Evolutionary conservation across 768 basidiomycete genomes (phyloP).

Genomic region (Mycena vulgaris): DNA sequence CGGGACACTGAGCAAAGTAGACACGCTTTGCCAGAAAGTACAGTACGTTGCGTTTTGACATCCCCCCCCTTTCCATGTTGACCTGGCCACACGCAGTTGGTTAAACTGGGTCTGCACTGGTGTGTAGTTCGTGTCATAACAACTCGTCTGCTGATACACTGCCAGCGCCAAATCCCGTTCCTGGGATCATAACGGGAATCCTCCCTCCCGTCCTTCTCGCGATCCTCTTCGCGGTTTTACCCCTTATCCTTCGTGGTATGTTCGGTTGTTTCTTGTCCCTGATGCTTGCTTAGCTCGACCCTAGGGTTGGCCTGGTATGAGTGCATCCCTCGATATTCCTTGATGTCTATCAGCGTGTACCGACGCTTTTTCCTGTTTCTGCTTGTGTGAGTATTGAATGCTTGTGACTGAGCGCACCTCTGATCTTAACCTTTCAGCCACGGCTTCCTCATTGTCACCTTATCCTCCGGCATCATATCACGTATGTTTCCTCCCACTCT

Average conservation of each 20-base stretch:
- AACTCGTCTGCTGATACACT: background rate
- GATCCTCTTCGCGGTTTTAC: slow-evolving; percentile 73
- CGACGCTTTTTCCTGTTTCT: slow-evolving; percentile 80
- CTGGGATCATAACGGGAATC: slow-evolving; percentile 75
- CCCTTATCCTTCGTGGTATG: slow-evolving; percentile 70
- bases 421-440: slow-evolving; percentile 54
- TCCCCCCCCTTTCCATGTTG: background rate
- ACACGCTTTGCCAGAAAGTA: slow-evolving; percentile 64
- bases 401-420: background rate
- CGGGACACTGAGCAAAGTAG: slow-evolving; percentile 74
- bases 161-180: slow-evolving; percentile 53
- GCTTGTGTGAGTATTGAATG: slow-evolving; percentile 58
- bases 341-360: slow-evolving; percentile 81
- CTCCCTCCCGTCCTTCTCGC: slow-evolving; percentile 77
- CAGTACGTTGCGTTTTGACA: slow-evolving; percentile 48
- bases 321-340: slow-evolving; percentile 77
- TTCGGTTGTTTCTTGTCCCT: background rate
- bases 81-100: slow-evolving; percentile 56
- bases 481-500: slow-evolving; percentile 38
- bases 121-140: slow-evolving; percentile 30
- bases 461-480: slow-evolving; percentile 71
- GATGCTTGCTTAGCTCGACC: background rate
- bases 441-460: slow-evolving; percentile 81
- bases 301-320: slow-evolving; percentile 71
- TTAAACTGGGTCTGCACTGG: slow-evolving; percentile 69